Evolutionary conservation across 768 basidiomycete genomes (phyloP), one percentile per base, ranked within the genome.

Genomic region (Ramaria rubella): DNA sequence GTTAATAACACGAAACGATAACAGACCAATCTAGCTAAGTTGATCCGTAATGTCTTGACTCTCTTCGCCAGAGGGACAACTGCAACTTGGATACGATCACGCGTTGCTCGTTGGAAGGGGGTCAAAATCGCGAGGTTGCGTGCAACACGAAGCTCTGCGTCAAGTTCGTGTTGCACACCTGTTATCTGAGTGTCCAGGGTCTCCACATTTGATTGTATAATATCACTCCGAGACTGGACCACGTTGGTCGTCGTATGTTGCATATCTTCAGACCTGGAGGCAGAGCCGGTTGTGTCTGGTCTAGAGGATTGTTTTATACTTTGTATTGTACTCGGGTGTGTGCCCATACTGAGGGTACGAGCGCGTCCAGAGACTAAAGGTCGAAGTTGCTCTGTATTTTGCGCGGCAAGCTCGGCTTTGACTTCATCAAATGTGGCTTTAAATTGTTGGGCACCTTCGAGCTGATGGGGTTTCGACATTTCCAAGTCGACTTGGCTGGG

Each of bases 371-470:
- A 6, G 8, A 31, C 8, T 11, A 15, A 26, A 33, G 17, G 33
- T 14, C 23, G 19, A 46, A 15, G 29, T 33, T 46, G 45, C n/a
- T 42, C 42, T 6, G 36, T 11, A n/a, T 23, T 38, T 1, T 45
- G 69, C 62, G 86, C 77, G 0, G 86, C 88, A 49, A 94, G 74
- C 63, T 90, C 86, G 1, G 88, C 87, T 70, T 94, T 93, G 64
- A 94, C 88, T 63, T 85, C 81, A 62, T 90, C 84, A 66, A 93
- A 94, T 0, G 90, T 90, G 21, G 86, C 83, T 65, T 87, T 86
- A 67, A 89, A 82, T 61, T 87, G 82, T 29, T 80, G 81, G 43
- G 80, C 70, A 61, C 56, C 60, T 21, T 53, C 55, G 40, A 59
- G 46, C 49, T 59, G 57, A 9, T 19, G 48, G 52, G 44, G 49